Conservation (phyloP, 2,329 filamentous ascomycete genomes). For the Aschersonia sp. region DNA sequence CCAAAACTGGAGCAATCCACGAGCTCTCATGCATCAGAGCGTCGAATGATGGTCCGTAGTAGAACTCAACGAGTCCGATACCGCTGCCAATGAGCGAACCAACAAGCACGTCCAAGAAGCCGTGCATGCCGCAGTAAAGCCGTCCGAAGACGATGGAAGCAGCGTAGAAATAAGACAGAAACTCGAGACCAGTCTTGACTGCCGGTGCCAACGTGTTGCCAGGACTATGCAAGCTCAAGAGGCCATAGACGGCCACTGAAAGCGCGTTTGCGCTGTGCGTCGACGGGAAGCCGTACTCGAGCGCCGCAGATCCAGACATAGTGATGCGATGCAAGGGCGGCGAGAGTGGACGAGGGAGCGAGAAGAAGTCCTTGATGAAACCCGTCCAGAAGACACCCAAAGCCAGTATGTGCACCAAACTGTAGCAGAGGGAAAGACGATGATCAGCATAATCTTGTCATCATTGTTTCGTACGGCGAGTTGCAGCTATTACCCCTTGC, state of each 20-base stretch:
- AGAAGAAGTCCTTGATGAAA: conserved; percentile 88
- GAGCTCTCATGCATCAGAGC: conserved; percentile 52
- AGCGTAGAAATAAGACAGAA: conserved; percentile 69
- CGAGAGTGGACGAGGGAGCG: conserved; percentile 79
- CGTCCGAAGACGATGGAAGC: conserved; percentile 80
- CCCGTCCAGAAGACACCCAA: conserved; percentile 77
- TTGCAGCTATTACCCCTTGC: conserved; percentile 57
- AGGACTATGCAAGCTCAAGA: conserved; percentile 54
- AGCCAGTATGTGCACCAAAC: conserved; percentile 62
- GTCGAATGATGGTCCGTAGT: conserved; percentile 50
- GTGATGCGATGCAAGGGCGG: conserved; percentile 89
- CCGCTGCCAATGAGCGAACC: conserved; percentile 64
- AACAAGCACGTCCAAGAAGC: conserved; percentile 78
- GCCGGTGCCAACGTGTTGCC: conserved; percentile 46
- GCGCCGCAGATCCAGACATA: conserved; percentile 87
- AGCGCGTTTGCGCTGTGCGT: conserved; percentile 96
- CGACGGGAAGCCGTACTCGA: conserved; percentile 95
- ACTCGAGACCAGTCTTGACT: conserved; percentile 49
- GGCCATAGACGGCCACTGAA: conserved; percentile 75
- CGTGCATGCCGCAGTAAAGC: conserved; percentile 97
- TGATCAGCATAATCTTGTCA: neutral
- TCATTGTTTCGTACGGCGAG: neutral
- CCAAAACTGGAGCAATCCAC: conserved; percentile 48
- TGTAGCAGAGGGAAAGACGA: conserved; percentile 12
- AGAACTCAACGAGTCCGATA: conserved; percentile 44